phyloP scores from a whole-genome alignment of 805 yeast species.

The Hanseniaspora jakobsenii region DNA sequence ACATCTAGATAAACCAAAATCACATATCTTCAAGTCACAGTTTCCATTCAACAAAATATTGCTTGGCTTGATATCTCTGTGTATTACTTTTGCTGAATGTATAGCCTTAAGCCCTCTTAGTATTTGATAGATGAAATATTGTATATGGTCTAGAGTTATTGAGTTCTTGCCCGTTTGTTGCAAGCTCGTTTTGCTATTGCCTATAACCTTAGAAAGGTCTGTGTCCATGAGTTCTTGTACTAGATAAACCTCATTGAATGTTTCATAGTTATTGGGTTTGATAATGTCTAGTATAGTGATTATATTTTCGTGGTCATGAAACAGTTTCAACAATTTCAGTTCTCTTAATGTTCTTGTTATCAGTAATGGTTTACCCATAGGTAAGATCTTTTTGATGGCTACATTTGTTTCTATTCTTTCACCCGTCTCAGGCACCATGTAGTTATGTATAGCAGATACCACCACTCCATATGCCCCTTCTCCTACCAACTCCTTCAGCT shows the following conservation, averaged over 20 bases:
- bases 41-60: slow-evolving; percentile 54
- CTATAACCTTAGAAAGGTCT: slow-evolving; percentile 53
- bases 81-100: slow-evolving; percentile 63
- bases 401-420: slow-evolving; percentile 34
- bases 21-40: slow-evolving; percentile 68
- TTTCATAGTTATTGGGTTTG: slow-evolving; percentile 46
- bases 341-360: slow-evolving; percentile 64
- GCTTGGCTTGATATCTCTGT: slow-evolving; percentile 67
- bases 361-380: slow-evolving; percentile 52
- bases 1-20: slow-evolving; percentile 61
- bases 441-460: slow-evolving; percentile 52
- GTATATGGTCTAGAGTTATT: slow-evolving; percentile 54
- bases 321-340: slow-evolving; percentile 49
- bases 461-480: slow-evolving; percentile 80
- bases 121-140: slow-evolving; percentile 59
- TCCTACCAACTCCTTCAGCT: slow-evolving; percentile 50
- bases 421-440: slow-evolving; percentile 31
- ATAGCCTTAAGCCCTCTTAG: slow-evolving; percentile 57
- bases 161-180: slow-evolving; percentile 18
- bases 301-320: slow-evolving; percentile 60
- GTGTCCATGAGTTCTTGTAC: slow-evolving; percentile 72
- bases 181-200: slow-evolving; percentile 31
- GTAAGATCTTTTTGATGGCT: slow-evolving; percentile 67
- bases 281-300: slow-evolving; percentile 55
- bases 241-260: slow-evolving; percentile 58